These are phyloP conservation scores for Lophiostoma macrostomum DNA, from an alignment of 495 filamentous ascomycete species.

Conservation along the genomic window DNA sequence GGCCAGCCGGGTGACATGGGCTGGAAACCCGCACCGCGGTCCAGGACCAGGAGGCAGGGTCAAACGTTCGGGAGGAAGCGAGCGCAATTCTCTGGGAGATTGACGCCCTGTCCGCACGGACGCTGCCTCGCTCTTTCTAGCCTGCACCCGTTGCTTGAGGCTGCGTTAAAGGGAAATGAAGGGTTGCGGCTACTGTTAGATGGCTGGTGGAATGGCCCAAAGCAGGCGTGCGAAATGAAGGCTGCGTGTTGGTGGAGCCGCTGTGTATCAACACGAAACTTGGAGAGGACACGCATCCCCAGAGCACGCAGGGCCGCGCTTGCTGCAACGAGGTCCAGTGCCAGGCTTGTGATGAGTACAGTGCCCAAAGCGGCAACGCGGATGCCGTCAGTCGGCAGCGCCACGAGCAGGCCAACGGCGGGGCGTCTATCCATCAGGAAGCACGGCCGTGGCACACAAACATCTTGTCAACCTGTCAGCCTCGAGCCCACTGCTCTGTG, in stretches of 20 bases:
- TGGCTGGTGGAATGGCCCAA: conserved; percentile 20
- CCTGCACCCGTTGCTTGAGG: conserved; percentile 1
- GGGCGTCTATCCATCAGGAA: conserved; percentile 3
- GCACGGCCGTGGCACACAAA: conserved; percentile 22
- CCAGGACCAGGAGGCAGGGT: conserved; percentile 30
- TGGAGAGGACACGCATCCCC: neutral
- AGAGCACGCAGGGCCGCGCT: neutral
- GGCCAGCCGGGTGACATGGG: conserved; percentile 15
- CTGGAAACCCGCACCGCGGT: conserved; percentile 3
- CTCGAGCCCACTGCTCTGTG: conserved; percentile 20
- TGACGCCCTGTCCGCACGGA: conserved; percentile 32
- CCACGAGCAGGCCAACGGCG: conserved; percentile 16
- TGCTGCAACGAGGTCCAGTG: no score
- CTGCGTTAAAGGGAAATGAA: conserved; percentile 31
- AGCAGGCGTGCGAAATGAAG: conserved; percentile 30
- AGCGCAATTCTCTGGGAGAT: conserved; percentile 27
- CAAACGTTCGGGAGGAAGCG: conserved; percentile 35
- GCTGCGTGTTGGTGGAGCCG: conserved; percentile 27
- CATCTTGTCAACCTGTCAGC: conserved; percentile 32
- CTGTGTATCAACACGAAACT: conserved; percentile 32
- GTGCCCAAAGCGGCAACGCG: conserved; percentile 25
- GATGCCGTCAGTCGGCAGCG: conserved; percentile 13
- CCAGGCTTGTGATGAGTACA: no score
- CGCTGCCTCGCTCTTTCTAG: conserved; percentile 13
- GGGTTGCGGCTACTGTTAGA: conserved; percentile 28